Conservation (phyloP, 2,329 filamentous ascomycete genomes). For the Lasiodiplodia hormozganensis region DNA sequence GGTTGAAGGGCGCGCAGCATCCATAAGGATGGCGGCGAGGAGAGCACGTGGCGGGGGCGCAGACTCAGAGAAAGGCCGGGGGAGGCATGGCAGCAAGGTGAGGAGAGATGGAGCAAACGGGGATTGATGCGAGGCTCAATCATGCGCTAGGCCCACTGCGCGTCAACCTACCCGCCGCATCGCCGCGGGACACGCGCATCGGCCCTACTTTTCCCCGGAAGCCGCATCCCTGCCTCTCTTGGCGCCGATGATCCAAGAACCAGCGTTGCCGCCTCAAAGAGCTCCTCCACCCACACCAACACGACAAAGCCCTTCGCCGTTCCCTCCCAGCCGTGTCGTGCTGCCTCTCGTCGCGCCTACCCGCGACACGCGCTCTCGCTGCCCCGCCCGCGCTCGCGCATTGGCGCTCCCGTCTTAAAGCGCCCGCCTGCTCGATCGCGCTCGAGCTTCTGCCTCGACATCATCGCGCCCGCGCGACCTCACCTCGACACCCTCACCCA, state of each 20-base stretch:
- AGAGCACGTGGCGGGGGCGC: no score
- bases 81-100: neutral
- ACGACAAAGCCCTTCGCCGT: conserved; percentile 6
- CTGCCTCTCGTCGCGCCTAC: neutral
- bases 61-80: neutral
- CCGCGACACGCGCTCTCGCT: neutral
- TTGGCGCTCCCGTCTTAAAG: neutral
- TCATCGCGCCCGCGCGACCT: conserved; percentile 1
- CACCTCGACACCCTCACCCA: neutral
- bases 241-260: conserved; percentile 16
- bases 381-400: neutral
- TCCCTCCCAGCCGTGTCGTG: neutral
- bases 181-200: neutral
- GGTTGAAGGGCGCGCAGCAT: neutral
- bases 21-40: conserved; percentile 6
- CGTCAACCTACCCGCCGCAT: conserved; percentile 2
- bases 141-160: conserved; percentile 9
- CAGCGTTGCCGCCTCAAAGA: conserved; percentile 1
- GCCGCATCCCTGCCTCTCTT: neutral
- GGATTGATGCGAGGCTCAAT: conserved; percentile 9
- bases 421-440: neutral
- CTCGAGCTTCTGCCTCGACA: conserved; percentile 21
- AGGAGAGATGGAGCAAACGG: neutral
- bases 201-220: conserved; percentile 6
- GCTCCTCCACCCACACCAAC: conserved; percentile 2